These are phyloP conservation scores for Dipodascopsis uninucleata DNA, from an alignment of 805 yeast genomes.

Conservation along the genomic window DNA sequence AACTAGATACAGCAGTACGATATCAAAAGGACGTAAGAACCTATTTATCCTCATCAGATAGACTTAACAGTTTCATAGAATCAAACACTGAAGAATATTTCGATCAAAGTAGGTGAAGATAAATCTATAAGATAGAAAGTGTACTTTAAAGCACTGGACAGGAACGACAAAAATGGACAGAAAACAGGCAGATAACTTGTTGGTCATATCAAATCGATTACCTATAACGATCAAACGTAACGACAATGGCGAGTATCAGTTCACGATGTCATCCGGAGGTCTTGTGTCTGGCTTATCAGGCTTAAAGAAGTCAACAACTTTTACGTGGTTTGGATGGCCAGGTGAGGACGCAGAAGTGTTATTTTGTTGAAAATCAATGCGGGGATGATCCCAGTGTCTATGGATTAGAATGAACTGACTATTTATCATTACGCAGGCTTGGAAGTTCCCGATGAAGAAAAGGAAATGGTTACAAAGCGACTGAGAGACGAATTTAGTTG, in stretches of 20 bases:
- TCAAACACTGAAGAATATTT: no score
- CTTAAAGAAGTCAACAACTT: conserved; percentile 70
- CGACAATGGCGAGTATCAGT: conserved; percentile 62
- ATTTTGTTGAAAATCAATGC: background rate
- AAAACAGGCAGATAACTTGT: conserved; percentile 45
- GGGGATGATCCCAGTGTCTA: background rate
- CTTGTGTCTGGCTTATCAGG: conserved; percentile 95
- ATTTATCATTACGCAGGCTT: conserved; percentile 34
- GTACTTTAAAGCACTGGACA: no score
- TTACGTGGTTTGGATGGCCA: conserved; percentile 99
- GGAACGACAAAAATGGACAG: no score
- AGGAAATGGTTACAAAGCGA: conserved; percentile 63
- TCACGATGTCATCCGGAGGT: conserved; percentile 95
- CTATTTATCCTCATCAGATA: no score
- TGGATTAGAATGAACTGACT: background rate
- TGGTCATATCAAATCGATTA: conserved; percentile 89
- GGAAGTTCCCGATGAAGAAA: conserved; percentile 77
- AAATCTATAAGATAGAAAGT: no score
- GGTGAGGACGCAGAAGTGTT: conserved; percentile 39
- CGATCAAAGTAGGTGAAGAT: no score
- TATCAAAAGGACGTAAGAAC: no score
- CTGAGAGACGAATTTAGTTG: conserved; percentile 77
- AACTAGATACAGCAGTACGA: no score
- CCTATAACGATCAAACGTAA: conserved; percentile 86
- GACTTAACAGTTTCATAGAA: no score